Evolutionary conservation across 202 grass and related monocot genomes (phyloP).

Genomic region (Saccharum hybrid): DNA sequence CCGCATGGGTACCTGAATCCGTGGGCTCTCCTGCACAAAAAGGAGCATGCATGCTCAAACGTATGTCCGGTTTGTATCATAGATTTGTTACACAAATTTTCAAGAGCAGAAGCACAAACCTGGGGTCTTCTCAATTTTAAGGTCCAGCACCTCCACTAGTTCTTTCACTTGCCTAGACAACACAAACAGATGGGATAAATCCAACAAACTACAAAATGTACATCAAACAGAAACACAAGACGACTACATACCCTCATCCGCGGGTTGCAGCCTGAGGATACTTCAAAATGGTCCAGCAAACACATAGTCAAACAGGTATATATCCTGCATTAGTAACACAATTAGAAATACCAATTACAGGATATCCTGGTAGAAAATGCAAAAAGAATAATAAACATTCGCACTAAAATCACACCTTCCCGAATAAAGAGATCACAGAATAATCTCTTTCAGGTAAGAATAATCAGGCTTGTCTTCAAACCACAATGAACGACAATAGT

Average conservation of each 20-base stretch:
- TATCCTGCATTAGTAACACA: constrained; percentile 56
- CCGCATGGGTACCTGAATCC: neutral
- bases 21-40: constrained; percentile 49
- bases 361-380: neutral
- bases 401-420: constrained; percentile 57
- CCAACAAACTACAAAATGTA: neutral
- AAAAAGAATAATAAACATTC: neutral
- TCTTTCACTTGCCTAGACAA: constrained; percentile 59
- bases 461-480: constrained; percentile 96
- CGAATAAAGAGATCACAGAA: constrained; percentile 89
- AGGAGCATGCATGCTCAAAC: constrained; percentile 1
- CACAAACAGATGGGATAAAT: constrained; percentile 18
- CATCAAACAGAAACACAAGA: neutral
- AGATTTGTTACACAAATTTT: constrained; percentile 25
- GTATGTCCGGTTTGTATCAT: neutral
- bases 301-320: constrained; percentile 81
- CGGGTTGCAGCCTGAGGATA: constrained; percentile 68
- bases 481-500: constrained; percentile 84
- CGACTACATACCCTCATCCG: constrained; percentile 62
- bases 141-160: constrained; percentile 62
- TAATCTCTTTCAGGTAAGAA: constrained; percentile 82
- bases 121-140: constrained; percentile 68
- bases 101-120: constrained; percentile 55
- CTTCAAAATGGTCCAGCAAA: constrained; percentile 95
- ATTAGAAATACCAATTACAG: constrained; percentile 37